phyloP scores from a whole-genome alignment of 2,329 filamentous ascomycete species.

The Anisogramma anomala region DNA sequence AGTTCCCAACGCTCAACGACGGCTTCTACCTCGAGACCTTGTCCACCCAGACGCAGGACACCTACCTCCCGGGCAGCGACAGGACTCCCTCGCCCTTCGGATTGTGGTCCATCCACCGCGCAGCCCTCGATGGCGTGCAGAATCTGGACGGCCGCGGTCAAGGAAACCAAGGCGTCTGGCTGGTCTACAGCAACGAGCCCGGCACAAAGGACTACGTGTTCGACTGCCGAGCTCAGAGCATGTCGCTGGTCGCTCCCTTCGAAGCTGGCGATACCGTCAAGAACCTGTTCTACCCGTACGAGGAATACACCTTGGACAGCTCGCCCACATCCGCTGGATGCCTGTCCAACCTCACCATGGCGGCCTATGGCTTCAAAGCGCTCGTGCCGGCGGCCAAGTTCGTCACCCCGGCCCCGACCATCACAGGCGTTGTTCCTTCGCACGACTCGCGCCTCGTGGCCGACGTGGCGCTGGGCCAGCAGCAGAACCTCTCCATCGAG shows the following conservation, averaged over 20 bases:
- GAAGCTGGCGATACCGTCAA: conserved; percentile 42
- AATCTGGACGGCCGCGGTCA: conserved; percentile 30
- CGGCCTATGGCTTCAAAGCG: conserved; percentile 46
- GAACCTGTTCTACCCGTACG: conserved; percentile 52
- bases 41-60: conserved; percentile 35
- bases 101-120: conserved; percentile 48
- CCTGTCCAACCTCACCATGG: conserved; percentile 38
- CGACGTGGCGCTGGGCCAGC: conserved; percentile 26
- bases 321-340: conserved; percentile 44
- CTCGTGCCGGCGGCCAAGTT: conserved; percentile 44
- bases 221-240: conserved; percentile 36
- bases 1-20: conserved; percentile 47
- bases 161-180: conserved; percentile 29
- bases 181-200: conserved; percentile 39
- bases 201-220: conserved; percentile 41
- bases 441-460: conserved; percentile 35
- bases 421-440: conserved; percentile 49
- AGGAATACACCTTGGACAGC: conserved; percentile 38
- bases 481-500: conserved; percentile 8
- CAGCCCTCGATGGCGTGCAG: conserved; percentile 37
- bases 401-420: conserved; percentile 39
- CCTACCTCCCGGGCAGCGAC: conserved; percentile 26
- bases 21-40: conserved; percentile 44
- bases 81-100: conserved; percentile 27
- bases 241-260: conserved; percentile 46